These are phyloP conservation scores for Exophiala xenobiotica DNA, from an alignment of 2,329 filamentous ascomycete genomes.

Conservation along the genomic window DNA sequence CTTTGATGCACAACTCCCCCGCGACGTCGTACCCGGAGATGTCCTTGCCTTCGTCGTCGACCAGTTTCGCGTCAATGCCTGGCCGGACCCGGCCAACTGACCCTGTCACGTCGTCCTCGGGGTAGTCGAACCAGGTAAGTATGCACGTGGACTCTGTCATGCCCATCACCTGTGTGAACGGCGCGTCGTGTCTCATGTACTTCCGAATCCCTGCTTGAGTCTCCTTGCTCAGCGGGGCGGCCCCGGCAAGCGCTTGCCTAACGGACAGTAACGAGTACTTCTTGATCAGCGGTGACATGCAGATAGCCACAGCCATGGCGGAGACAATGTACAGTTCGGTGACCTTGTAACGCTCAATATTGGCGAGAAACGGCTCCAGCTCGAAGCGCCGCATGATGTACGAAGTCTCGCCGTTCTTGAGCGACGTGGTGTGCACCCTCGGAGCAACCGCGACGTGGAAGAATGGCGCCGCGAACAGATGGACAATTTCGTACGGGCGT, in stretches of 20 bases:
- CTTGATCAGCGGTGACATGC: slow-evolving; percentile 27
- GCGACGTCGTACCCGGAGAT: slow-evolving; percentile 51
- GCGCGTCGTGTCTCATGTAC: slow-evolving; percentile 43
- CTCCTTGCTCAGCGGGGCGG: slow-evolving; percentile 48
- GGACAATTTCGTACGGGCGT: neutral
- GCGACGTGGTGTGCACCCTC: slow-evolving; percentile 12
- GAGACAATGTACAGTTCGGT: slow-evolving; percentile 38
- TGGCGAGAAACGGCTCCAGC: slow-evolving; percentile 17
- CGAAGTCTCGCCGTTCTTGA: slow-evolving; percentile 46
- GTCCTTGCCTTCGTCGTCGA: slow-evolving; percentile 55
- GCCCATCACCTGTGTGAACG: slow-evolving; percentile 52
- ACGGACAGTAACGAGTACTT: slow-evolving; percentile 33
- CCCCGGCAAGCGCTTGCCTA: slow-evolving; percentile 37
- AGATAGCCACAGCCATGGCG: slow-evolving; percentile 43
- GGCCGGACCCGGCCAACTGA: slow-evolving; percentile 49
- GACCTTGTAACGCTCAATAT: slow-evolving; percentile 16
- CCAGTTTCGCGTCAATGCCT: slow-evolving; percentile 35
- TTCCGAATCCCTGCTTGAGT: slow-evolving; percentile 43
- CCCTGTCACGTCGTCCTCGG: slow-evolving; percentile 44
- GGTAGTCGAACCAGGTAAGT: slow-evolving; percentile 31
- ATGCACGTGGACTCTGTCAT: slow-evolving; percentile 53
- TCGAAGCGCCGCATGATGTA: slow-evolving; percentile 50
- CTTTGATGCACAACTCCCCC: slow-evolving; percentile 50
- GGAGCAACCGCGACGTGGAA: slow-evolving; percentile 21
- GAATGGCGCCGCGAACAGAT: slow-evolving; percentile 27